phyloP scores from a whole-genome alignment of 2,329 filamentous ascomycete genomes.

The Apiospora rasikravindrae region DNA sequence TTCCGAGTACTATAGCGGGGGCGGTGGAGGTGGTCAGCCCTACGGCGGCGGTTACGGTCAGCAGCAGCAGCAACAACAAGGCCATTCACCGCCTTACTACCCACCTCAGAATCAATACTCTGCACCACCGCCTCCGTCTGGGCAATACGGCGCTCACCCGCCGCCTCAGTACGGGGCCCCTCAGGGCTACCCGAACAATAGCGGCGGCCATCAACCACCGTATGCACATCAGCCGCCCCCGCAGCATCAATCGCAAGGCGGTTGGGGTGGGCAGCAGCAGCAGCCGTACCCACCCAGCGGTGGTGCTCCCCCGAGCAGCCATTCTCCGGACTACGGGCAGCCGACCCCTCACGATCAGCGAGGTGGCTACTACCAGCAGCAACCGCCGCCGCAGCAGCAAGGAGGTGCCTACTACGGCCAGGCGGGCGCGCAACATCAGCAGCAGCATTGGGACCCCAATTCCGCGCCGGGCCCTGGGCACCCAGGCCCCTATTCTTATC shows the following conservation, averaged over 20 bases:
- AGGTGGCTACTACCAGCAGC: neutral
- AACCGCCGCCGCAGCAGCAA: neutral
- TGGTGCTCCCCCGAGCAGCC: neutral
- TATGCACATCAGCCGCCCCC: slow-evolving; percentile 20
- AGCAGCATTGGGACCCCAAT: slow-evolving; percentile 9
- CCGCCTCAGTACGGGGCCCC: slow-evolving; percentile 18
- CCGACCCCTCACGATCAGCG: slow-evolving; percentile 35
- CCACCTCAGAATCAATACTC: slow-evolving; percentile 25
- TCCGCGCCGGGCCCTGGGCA: neutral
- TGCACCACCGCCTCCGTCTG: slow-evolving; percentile 19
- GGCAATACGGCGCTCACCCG: slow-evolving; percentile 17
- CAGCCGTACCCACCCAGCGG: slow-evolving; percentile 10
- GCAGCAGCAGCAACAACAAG: slow-evolving; percentile 11
- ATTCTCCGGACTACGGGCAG: slow-evolving; percentile 8
- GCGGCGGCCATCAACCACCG: slow-evolving; percentile 19
- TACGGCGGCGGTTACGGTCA: slow-evolving; percentile 22
- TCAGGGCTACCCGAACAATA: slow-evolving; percentile 20
- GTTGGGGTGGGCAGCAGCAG: slow-evolving; percentile 10
- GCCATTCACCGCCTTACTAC: slow-evolving; percentile 18
- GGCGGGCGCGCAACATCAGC: neutral
- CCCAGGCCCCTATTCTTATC: slow-evolving; percentile 17
- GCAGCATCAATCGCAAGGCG: slow-evolving; percentile 20
- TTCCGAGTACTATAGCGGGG: slow-evolving; percentile 23
- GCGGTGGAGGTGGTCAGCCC: slow-evolving; percentile 10
- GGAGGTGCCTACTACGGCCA: slow-evolving; percentile 10